Evolutionary conservation across 2,329 filamentous ascomycete species (phyloP), one percentile per base, ranked within the genome.

Genomic region (Cercospora sp.): DNA sequence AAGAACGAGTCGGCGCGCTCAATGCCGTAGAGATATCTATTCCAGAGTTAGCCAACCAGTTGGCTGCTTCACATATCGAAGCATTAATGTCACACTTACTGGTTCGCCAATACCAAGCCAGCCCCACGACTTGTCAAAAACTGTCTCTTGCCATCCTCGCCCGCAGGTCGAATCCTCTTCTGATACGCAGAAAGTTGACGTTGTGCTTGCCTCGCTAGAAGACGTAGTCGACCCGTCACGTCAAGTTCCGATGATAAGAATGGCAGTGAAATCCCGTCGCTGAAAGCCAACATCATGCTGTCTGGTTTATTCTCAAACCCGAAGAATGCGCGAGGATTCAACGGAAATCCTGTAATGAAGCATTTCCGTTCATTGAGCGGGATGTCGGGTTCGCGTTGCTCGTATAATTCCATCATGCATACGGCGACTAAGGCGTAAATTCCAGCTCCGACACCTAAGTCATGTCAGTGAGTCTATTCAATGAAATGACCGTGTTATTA

Each of bases 231-330:
- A 4, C 74, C 73, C 40, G 80, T 78, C 0, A 83, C 67, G 0
- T 76, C 73, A 0, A 83, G 72, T 3, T 68, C 49, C 0, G 77
- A 77, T 2, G 77, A 77, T 0, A 84, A 69, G 69, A 81, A 83
- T 0, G 82, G 82, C 68, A 85, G 77, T 0, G 80, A 72, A 57
- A 85, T 80, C 5, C 82, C 82, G 57, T 83, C 82, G 71, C 77
- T 79, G 73, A 85, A 85, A 5, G 81, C 79, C 3, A 85, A 75
- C 82, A 84, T 84, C 66, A 82, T 81, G 30, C 78, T 80, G 34
- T 84, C 80, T 0, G 81, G 75, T 1, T 77, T 74, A n/a, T 75
- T 74, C 2, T 76, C 74, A 62, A 77, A 76, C 49, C 76, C 73
- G 65, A 84, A 82, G 72, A 77, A 77, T 5, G 80, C 77, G 7